Base-by-base conservation (phyloP, 441 rosid species). In the Brassica hybrid region DNA sequence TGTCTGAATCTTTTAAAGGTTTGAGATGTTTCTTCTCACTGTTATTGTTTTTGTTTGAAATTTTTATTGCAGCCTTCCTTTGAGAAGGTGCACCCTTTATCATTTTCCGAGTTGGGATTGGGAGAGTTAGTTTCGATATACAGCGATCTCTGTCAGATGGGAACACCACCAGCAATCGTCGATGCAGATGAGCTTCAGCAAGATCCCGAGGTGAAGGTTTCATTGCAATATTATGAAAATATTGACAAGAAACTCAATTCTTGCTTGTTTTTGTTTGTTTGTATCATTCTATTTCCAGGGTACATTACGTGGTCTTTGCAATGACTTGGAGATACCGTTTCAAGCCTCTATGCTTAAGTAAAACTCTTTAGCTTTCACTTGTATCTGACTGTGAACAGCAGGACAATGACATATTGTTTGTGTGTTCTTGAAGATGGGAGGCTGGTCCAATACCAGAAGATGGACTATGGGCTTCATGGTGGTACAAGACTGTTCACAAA, bases 381-480 rank as follows among this genome's bases (percentile, higher is more conserved):
- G n/a, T 6, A 57, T 71, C 9, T 58, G 6, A 38, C 5, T 0
- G 0, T n/a, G n/a, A n/a, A n/a, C n/a, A n/a, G n/a, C n/a, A n/a
- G 25, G 45, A 50, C 2, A 21, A 38, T 60, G 30, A 78, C 23
- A 5, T 13, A 30, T 17, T 36, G 0, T 58, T 25, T 61, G 65
- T 73, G 38, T 50, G 65, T 76, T 52, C 17, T 16, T 54, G 17
- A 69, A 70, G 80, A 81, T 91, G 98, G 98, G 85, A 87, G 82
- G 92, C 92, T 81, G 96, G 97, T 80, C 93, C 98, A 17, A 91
- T 90, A 79, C 85, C 83, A 57, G 67, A 88, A 38, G 97, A 94
- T 73, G 98, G 98, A 45, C 4, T 89, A 27, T 91, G 98, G 97
- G 95, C 96, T 10, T 89, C 93, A 64, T 88, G 92, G 98, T 91